Percentiles rank a stretch among this genome's conserved stretches.
These are phyloP conservation scores for Thalassiosira livingstoniorum DNA, from an alignment of 352 stramenopile genomes.

Conservation along the genomic window DNA sequence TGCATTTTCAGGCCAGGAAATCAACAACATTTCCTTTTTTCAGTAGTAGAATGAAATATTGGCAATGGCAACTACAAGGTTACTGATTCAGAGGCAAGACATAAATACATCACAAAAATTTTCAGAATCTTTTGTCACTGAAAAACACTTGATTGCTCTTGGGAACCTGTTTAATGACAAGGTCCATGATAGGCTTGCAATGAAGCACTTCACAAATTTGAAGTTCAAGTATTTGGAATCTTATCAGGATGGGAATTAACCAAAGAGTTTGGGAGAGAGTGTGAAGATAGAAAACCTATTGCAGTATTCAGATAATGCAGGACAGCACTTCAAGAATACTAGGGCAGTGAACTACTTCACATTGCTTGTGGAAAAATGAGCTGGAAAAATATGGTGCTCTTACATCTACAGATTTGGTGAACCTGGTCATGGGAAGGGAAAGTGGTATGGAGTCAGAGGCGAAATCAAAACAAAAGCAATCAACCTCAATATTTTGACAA, in stretches of 20 bases:
- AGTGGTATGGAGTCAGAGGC: not conserved
- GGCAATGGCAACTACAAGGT: constrained; percentile 12
- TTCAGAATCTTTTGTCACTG: constrained; percentile 4
- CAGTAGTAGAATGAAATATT: constrained; percentile 9
- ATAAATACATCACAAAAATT: not conserved
- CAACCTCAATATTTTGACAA: not conserved
- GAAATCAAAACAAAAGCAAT: not conserved
- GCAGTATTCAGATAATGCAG: constrained; percentile 38
- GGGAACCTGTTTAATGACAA: constrained; percentile 32
- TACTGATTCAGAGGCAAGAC: constrained; percentile 1
- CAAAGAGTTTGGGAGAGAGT: constrained; percentile 3
- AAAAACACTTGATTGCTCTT: constrained; percentile 9
- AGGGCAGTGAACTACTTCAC: constrained; percentile 23
- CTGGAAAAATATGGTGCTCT: not conserved
- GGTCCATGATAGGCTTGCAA: constrained; percentile 29
- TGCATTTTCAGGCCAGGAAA: not conserved
- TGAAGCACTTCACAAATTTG: constrained; percentile 27
- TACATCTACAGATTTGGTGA: constrained; percentile 19
- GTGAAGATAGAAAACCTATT: constrained; percentile 21
- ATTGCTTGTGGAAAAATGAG: constrained; percentile 4
- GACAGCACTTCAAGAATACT: constrained; percentile 36
- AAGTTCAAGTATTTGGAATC: constrained; percentile 17
- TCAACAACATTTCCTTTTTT: constrained; percentile 23
- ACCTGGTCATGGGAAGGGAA: constrained; percentile 4
- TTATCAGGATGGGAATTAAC: constrained; percentile 30